Evolutionary conservation across 139 green algal genomes (phyloP), one percentile per base, ranked within the genome.

Genomic region (Coelastrella sp.): DNA sequence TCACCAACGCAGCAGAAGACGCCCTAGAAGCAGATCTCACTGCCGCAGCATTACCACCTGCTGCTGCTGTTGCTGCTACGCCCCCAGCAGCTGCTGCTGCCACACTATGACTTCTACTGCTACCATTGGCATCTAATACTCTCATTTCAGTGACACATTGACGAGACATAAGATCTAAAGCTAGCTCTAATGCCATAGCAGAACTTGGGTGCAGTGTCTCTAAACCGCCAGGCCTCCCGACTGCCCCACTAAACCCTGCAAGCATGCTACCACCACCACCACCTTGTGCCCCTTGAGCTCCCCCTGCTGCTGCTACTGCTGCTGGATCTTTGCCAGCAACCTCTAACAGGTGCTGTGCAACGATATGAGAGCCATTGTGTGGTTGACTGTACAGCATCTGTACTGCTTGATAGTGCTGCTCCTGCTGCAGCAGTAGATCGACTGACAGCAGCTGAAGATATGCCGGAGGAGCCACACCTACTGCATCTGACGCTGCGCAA

Each of bases 381-480:
- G 80, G 72, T 35, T 86, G 79, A 41, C 57, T 51, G 35, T 81
- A 73, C 80, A 87, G 66, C 62, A 80, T 41, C 73, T 72, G 66
- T 68, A 85, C 73, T 53, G 86, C 86, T 78, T 91, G 86, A 51
- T 67, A 60, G 25, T 43, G 32, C 80, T 89, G 84, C 30, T 69
- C 69, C 84, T 91, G 88, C 77, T 91, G 88, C 77, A 92, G 57
- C 50, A 90, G 83, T 30, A 90, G 34, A 19, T 93, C 90, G 41
- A 92, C 72, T 3, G 62, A 57, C 50, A 93, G 84, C 50, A 78
- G 32, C 59, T 89, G 87, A 71, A 93, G 77, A 48, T 84, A 83
- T 2, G 81, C n/a, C 3, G 88, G 88, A 27, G 89, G 74, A 34
- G 57, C 45, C 11, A 93, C 43, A 21, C 84, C 78, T 0, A 78